Percentiles rank a stretch among this genome's conserved stretches.
phyloP scores from a whole-genome alignment of 345 rosid genomes.

The Anacardium occidentale region DNA sequence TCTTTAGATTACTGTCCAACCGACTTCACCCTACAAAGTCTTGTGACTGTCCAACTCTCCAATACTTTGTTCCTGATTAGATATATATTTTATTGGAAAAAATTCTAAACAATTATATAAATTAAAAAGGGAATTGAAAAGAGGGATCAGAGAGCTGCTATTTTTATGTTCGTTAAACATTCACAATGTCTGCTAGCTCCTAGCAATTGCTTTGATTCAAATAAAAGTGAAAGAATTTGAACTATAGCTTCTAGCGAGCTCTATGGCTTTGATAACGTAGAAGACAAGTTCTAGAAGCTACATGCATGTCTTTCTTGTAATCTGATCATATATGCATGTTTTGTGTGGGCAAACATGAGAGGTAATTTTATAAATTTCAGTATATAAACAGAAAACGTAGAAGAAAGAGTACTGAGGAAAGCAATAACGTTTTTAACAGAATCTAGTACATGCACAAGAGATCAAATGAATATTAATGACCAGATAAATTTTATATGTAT shows the following conservation, averaged over 20 bases:
- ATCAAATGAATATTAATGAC: not conserved
- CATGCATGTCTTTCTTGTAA: slow-evolving; percentile 9
- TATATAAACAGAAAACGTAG: not conserved
- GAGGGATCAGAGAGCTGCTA: not conserved
- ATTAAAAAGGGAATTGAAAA: not conserved
- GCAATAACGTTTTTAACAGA: too few species aligned
- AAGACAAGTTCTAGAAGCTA: slow-evolving; percentile 17
- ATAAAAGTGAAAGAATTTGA: not conserved
- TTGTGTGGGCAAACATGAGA: not conserved
- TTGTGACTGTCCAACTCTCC: slow-evolving; percentile 31
- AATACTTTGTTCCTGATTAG: slow-evolving; percentile 19
- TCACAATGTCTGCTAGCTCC: slow-evolving; percentile 4
- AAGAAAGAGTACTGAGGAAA: not conserved
- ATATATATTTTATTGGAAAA: not conserved
- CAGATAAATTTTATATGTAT: not conserved
- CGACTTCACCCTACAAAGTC: slow-evolving; percentile 23
- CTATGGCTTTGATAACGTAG: slow-evolving; percentile 15
- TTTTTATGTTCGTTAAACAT: slow-evolving; percentile 1
- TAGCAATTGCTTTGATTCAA: slow-evolving; percentile 5
- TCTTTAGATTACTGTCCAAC: slow-evolving; percentile 26
- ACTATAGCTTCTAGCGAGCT: not conserved
- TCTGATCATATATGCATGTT: not conserved
- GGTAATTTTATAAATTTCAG: too few species aligned
- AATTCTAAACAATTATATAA: not conserved
- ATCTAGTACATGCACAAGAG: not conserved